Evolutionary conservation across 495 filamentous ascomycete species (phyloP).

Genomic region (Astrocystis sublimbata): DNA sequence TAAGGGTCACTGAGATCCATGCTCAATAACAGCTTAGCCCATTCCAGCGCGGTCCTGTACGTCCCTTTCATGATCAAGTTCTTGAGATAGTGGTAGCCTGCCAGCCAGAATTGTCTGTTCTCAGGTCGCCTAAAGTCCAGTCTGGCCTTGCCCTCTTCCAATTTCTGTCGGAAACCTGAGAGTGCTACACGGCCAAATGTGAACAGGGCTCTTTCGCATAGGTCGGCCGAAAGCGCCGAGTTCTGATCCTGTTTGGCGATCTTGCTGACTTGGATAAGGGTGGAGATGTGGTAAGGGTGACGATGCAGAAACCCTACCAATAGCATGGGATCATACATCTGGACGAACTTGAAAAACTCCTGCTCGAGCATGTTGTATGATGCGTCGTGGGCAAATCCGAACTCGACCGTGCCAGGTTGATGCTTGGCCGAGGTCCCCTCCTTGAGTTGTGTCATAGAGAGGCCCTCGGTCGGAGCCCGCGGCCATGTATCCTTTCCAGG

Average conservation of each 20-base stretch:
- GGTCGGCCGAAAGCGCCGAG: slow-evolving; percentile 77
- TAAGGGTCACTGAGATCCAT: slow-evolving; percentile 84
- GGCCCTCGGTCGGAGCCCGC: slow-evolving; percentile 71
- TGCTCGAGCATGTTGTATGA: slow-evolving; percentile 75
- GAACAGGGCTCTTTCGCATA: slow-evolving; percentile 90
- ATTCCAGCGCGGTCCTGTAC: slow-evolving; percentile 89
- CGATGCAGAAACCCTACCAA: slow-evolving; percentile 46
- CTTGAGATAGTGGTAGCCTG: slow-evolving; percentile 82
- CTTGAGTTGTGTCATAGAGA: slow-evolving; percentile 77
- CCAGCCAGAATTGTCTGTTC: slow-evolving; percentile 91
- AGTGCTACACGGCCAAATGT: slow-evolving; percentile 84
- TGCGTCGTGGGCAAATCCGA: slow-evolving; percentile 72
- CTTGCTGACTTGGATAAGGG: slow-evolving; percentile 88
- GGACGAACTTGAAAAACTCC: slow-evolving; percentile 76
- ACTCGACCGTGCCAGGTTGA: slow-evolving; percentile 58
- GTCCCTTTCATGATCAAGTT: slow-evolving; percentile 88
- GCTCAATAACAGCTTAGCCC: slow-evolving; percentile 79
- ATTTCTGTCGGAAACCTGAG: slow-evolving; percentile 70
- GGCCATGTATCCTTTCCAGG: slow-evolving; percentile 94
- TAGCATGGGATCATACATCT: slow-evolving; percentile 74
- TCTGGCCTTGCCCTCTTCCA: slow-evolving; percentile 77
- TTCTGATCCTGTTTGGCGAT: slow-evolving; percentile 89
- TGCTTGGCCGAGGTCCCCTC: slow-evolving; percentile 29
- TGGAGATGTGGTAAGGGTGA: slow-evolving; percentile 81
- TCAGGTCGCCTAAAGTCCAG: slow-evolving; percentile 77